Conservation (phyloP, 1,139 yeast genomes). For the Debaryomyces robertsiae region DNA sequence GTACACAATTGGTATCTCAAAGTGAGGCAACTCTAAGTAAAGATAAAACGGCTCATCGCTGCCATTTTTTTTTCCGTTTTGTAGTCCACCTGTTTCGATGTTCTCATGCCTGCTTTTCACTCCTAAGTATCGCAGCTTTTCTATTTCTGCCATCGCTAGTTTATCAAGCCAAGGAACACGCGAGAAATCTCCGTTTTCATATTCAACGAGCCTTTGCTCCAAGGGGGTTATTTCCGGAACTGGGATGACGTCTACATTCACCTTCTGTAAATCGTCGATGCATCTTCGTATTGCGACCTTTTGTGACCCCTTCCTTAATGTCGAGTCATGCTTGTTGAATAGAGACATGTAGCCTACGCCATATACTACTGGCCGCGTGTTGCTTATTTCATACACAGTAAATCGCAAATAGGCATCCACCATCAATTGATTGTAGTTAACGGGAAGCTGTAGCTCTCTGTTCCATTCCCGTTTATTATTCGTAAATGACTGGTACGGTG, state of each 20-base stretch:
- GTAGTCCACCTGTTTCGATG: constrained; percentile 11
- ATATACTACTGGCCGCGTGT: constrained; percentile 49
- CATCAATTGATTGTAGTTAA: constrained; percentile 69
- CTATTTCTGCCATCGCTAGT: constrained; percentile 60
- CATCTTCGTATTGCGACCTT: constrained; percentile 31
- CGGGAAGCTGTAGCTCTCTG: constrained; percentile 70
- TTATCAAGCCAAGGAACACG: constrained; percentile 77
- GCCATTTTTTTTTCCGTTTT: constrained; percentile 22
- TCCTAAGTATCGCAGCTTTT: constrained; percentile 24
- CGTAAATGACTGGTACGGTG: constrained; percentile 64
- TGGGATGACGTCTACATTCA: constrained; percentile 26
- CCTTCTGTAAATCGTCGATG: not conserved
- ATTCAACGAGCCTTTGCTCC: constrained; percentile 60
- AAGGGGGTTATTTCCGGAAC: constrained; percentile 33
- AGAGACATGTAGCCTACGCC: constrained; percentile 64
- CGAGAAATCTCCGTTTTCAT: constrained; percentile 68
- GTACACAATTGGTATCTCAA: constrained; percentile 80
- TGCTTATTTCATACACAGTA: constrained; percentile 66
- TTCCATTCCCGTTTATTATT: constrained; percentile 45
- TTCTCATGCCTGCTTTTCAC: constrained; percentile 12
- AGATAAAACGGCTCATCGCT: constrained; percentile 44
- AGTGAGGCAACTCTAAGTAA: constrained; percentile 71
- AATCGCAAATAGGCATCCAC: constrained; percentile 61
- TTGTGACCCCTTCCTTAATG: constrained; percentile 42
- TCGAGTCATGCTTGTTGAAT: constrained; percentile 47